Percentiles rank a stretch among this genome's conserved stretches.
These are phyloP conservation scores for Aspergillus candidus DNA, from an alignment of 2,329 filamentous ascomycete genomes.

Conservation along the genomic window DNA sequence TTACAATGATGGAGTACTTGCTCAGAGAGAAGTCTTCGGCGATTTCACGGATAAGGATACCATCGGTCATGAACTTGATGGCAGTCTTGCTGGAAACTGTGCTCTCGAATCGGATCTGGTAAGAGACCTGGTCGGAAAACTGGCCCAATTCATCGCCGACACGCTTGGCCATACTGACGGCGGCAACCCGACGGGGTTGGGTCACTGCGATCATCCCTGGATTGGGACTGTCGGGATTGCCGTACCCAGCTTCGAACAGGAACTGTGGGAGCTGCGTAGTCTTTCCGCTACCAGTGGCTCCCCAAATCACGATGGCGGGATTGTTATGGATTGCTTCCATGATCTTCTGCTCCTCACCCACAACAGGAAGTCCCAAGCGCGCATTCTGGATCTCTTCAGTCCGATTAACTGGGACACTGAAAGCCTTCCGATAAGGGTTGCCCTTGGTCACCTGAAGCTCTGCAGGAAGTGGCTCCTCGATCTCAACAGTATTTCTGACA, in stretches of 20 bases:
- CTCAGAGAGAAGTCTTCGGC: conserved; percentile 78
- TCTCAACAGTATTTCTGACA: conserved; percentile 31
- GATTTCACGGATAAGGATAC: conserved; percentile 86
- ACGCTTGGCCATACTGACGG: conserved; percentile 92
- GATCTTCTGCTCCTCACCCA: conserved; percentile 91
- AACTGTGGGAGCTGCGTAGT: conserved; percentile 98
- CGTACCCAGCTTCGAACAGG: conserved; percentile 88
- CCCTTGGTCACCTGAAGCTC: conserved; percentile 36
- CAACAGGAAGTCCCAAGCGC: conserved; percentile 75
- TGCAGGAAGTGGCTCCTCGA: conserved; percentile 36
- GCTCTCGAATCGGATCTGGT: conserved; percentile 93
- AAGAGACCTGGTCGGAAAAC: conserved; percentile 70
- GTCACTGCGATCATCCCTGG: conserved; percentile 93
- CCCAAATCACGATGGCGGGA: conserved; percentile 83
- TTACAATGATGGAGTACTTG: conserved; percentile 89
- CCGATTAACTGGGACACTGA: conserved; percentile 65
- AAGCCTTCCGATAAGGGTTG: conserved; percentile 61
- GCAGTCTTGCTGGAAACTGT: conserved; percentile 73
- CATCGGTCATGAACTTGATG: conserved; percentile 98
- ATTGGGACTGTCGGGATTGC: conserved; percentile 67
- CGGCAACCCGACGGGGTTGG: conserved; percentile 88
- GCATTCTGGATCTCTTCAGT: conserved; percentile 68
- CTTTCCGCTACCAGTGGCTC: conserved; percentile 93
- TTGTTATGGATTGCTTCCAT: conserved; percentile 97
- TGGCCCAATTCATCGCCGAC: conserved; percentile 79